These are phyloP conservation scores for Xylaria sp. DNA, from an alignment of 2,329 filamentous ascomycete species.

Conservation along the genomic window DNA sequence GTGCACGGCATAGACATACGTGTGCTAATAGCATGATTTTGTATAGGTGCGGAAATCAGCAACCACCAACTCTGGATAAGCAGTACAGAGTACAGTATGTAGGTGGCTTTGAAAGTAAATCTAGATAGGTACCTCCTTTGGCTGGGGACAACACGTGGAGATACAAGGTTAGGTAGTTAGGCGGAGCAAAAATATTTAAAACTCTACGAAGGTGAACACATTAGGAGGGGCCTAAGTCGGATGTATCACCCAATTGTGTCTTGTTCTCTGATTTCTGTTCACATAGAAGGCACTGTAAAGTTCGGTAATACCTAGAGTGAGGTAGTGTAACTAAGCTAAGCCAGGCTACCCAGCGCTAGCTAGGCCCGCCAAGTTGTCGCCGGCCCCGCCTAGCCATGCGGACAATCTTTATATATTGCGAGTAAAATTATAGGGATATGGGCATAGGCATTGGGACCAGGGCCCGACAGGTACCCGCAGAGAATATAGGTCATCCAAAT, in stretches of 20 bases:
- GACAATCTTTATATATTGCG: constrained; percentile 27
- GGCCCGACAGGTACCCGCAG: constrained; percentile 28
- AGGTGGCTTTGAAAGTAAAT: too few species aligned
- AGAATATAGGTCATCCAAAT: constrained; percentile 12
- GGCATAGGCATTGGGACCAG: constrained; percentile 24
- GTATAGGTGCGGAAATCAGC: background rate
- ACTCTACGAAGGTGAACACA: background rate
- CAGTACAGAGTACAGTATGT: background rate
- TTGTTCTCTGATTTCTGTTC: background rate
- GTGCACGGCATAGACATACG: too few species aligned
- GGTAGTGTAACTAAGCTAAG: background rate
- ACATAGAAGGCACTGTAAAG: background rate
- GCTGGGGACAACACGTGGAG: too few species aligned
- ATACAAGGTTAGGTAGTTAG: background rate
- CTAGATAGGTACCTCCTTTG: too few species aligned
- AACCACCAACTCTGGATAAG: background rate
- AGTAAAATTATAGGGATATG: constrained; percentile 24
- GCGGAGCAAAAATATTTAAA: background rate
- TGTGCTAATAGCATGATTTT: background rate
- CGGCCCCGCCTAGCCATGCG: constrained; percentile 27
- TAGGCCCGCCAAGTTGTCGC: constrained; percentile 6
- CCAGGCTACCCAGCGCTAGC: background rate
- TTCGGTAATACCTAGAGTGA: background rate
- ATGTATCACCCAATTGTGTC: background rate
- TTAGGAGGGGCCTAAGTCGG: background rate